Evolutionary conservation across 2,329 filamentous ascomycete genomes (phyloP), one percentile per base, ranked within the genome.

Genomic region (Cordyceps militaris): DNA sequence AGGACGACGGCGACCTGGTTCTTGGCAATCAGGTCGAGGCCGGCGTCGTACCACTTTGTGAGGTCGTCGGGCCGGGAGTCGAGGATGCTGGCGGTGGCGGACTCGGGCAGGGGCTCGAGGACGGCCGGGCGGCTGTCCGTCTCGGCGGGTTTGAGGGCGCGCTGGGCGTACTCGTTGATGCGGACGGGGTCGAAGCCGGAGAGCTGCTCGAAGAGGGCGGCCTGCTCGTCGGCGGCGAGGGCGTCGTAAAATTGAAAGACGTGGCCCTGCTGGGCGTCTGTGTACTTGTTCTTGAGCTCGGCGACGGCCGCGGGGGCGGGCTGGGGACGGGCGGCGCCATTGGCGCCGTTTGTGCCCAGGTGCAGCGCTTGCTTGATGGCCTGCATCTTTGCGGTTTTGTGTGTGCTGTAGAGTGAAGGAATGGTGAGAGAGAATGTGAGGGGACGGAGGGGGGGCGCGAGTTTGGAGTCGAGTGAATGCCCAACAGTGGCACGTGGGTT

Each of bases 101-200:
- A 85, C 48, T 90, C 87, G 62, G 94, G 94, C 24, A 99, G 85
- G 54, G 93, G 93, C 74, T 97, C 90, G 69, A 97, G 85, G 34
- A 73, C 73, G 60, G 75, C 79, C 57, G 79, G 73, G 59, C 74
- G 74, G 61, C 79, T 76, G 38, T 38, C 79, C 59, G 84, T 75
- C 67, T 86, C 81, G 61, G 87, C 83, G 30, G 92, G 89, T 75
- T 91, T 84, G 63, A 97, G 80, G 60, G 92, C 91, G 70, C 83
- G 86, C 64, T 93, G 77, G 68, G 89, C 87, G 72, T 97, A 87
- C 65, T 87, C 82, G 77, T 94, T 96, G 82, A 97, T 93, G 76
- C 89, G 83, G 59, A 82, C 79, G 58, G 93, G 92, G 71, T 97
- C 85, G 76, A 97, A 91, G 67, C 79, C 79, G 63, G 82, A 81